Percentiles rank a stretch among this genome's conserved stretches.
Evolutionary conservation across 192 early-diverging fungal genomes (phyloP).

Genomic region (Obelidium mucronatum): DNA sequence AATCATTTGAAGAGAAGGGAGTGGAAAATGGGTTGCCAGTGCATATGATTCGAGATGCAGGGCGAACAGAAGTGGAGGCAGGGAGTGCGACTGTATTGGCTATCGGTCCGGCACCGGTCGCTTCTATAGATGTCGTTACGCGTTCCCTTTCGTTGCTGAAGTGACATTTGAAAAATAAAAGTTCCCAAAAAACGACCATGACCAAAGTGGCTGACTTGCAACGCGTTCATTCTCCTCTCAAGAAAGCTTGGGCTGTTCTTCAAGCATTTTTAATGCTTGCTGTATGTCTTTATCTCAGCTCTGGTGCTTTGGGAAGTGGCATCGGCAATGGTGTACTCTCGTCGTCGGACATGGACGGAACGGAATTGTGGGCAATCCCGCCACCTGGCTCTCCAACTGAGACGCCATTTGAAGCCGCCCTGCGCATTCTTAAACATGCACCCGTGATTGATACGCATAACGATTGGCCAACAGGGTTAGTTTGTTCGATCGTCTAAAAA

Average conservation of each 20-base stretch:
- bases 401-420: conserved; percentile 24
- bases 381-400: neutral
- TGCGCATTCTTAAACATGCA: conserved; percentile 23
- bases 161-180: no score
- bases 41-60: conserved; percentile 22
- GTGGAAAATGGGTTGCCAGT: neutral
- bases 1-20: neutral
- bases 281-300: no score
- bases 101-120: conserved; percentile 7
- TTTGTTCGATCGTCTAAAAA: no score
- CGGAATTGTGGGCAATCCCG: neutral
- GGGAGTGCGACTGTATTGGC: conserved; percentile 35
- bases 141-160: conserved; percentile 6
- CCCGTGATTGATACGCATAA: conserved; percentile 41
- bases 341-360: no score
- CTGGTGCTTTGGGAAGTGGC: no score
- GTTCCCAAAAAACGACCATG: no score
- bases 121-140: conserved; percentile 12
- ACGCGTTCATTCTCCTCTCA: no score
- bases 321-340: no score
- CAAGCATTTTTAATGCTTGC: neutral
- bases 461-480: conserved; percentile 22
- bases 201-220: no score
- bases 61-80: conserved; percentile 19
- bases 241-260: neutral